phyloP scores from a whole-genome alignment of 176 grass and related monocot genomes.

The barley (Hordeum vulgare) region DNA sequence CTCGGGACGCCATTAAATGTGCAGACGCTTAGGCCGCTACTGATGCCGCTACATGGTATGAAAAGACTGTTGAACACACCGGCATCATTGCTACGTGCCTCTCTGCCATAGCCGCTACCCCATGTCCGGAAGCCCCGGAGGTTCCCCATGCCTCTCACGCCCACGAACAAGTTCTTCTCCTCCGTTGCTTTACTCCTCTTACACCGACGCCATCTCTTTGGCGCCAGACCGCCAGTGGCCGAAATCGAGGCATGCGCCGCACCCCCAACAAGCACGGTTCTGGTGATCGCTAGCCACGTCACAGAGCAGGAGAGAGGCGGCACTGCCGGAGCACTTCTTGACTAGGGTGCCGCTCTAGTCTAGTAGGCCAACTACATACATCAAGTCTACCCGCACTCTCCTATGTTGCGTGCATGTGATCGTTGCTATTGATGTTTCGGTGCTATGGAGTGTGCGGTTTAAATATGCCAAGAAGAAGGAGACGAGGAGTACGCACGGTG shows the following conservation, averaged over 20 bases:
- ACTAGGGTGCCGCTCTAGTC: neutral
- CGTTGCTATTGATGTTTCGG: neutral
- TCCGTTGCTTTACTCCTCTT: neutral
- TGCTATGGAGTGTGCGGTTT: neutral
- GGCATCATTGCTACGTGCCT: conserved; percentile 42
- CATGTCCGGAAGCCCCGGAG: conserved; percentile 32
- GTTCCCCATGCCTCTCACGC: conserved; percentile 37
- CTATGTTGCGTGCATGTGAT: neutral
- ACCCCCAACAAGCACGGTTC: too few species aligned
- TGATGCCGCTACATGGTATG: conserved; percentile 20
- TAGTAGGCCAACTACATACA: neutral
- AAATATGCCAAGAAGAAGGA: neutral
- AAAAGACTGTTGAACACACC: conserved; percentile 33
- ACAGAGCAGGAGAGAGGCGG: neutral
- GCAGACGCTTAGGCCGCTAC: conserved; percentile 9
- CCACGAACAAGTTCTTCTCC: conserved; percentile 42
- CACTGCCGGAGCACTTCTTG: neutral
- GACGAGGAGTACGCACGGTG: too few species aligned
- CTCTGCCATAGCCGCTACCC: conserved; percentile 17
- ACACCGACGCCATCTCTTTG: too few species aligned
- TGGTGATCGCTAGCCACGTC: neutral
- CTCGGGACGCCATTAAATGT: neutral
- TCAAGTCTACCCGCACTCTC: neutral
- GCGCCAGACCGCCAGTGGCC: too few species aligned
- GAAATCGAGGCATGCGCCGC: too few species aligned